A percentile compares a stretch with the other conserved stretches of the same genome.
Evolutionary conservation across 192 early-diverging fungal genomes (phyloP).

Genomic region (Globomyces pollinis-pini): DNA sequence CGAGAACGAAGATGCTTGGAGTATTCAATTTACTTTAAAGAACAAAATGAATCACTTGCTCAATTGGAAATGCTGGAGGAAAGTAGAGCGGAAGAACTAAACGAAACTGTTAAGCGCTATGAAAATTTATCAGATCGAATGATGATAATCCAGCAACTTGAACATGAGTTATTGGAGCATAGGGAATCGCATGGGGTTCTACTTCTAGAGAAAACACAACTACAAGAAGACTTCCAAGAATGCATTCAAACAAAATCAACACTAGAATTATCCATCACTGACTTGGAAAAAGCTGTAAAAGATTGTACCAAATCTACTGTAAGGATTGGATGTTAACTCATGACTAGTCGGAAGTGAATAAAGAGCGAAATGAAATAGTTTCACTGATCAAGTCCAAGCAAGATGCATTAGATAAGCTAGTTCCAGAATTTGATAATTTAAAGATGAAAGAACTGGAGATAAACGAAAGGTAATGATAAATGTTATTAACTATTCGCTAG

Average conservation of each 20-base stretch:
- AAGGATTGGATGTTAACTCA: neutral
- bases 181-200: slow-evolving; percentile 11
- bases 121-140: slow-evolving; percentile 69
- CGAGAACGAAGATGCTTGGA: slow-evolving; percentile 79
- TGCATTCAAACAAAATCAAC: neutral
- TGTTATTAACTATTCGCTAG: too few relatives aligned
- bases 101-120: slow-evolving; percentile 32
- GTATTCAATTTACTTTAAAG: slow-evolving; percentile 86
- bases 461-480: slow-evolving; percentile 55
- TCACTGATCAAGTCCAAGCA: slow-evolving; percentile 56
- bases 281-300: neutral
- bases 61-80: slow-evolving; percentile 60
- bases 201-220: slow-evolving; percentile 4
- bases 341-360: neutral
- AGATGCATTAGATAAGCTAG: slow-evolving; percentile 50
- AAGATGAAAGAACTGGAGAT: slow-evolving; percentile 48
- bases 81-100: slow-evolving; percentile 47
- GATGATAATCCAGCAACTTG: slow-evolving; percentile 70
- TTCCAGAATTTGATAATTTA: slow-evolving; percentile 58
- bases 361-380: slow-evolving; percentile 36
- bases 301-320: neutral
- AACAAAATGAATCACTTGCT: slow-evolving; percentile 71
- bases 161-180: slow-evolving; percentile 41
- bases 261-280: neutral
- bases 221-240: slow-evolving; percentile 3